Evolutionary conservation across 2,329 filamentous ascomycete genomes (phyloP), one percentile per base, ranked within the genome.

Genomic region (Rachicladosporium sp.): DNA sequence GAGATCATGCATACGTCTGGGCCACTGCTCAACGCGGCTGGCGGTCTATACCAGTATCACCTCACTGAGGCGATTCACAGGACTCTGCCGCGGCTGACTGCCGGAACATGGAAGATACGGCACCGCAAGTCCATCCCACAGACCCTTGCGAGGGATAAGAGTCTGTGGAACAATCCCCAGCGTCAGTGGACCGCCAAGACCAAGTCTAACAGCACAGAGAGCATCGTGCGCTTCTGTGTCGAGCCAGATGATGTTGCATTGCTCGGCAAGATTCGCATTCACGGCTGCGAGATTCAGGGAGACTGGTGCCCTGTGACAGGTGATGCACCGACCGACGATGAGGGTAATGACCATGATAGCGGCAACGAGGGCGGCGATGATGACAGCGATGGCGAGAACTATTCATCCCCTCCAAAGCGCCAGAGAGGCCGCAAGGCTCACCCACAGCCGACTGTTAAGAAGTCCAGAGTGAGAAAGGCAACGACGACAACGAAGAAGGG

Each of bases 251-350:
- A 15, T 27, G 23, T 37, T 9, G 15, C 6, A n/a, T 6, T 7
- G 3, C 10, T 15, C 11, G 23, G 35, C 6, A 29, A 29, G 35
- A 30, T 37, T 9, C n/a, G 15, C 2, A 15, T 37, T 6, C 23
- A 30, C n/a, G 19, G 11, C 6, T 36, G 34, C 21, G 34, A 36
- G 34, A 27, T 36, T n/a, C 34, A 36, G 10, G 32, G 36, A 10
- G 40, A 38, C 9, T 38, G 35, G 10, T 23, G 35, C 33, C n/a
- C n/a, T 10, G 37, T 27, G 10, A 8, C 12, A 2, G 31, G 11
- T 19, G n/a, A 4, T 10, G 31, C 13, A n/a, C 23, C 23, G 7
- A 8, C 6, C 23, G 23, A 27, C 23, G 23, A 27, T 27, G 30
- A 33, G 10, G 30, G 13, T n/a, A n/a, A 19, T 19, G 29, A 13